phyloP scores from a whole-genome alignment of 257 asterid species.

The Thymus quinquecostatus region DNA sequence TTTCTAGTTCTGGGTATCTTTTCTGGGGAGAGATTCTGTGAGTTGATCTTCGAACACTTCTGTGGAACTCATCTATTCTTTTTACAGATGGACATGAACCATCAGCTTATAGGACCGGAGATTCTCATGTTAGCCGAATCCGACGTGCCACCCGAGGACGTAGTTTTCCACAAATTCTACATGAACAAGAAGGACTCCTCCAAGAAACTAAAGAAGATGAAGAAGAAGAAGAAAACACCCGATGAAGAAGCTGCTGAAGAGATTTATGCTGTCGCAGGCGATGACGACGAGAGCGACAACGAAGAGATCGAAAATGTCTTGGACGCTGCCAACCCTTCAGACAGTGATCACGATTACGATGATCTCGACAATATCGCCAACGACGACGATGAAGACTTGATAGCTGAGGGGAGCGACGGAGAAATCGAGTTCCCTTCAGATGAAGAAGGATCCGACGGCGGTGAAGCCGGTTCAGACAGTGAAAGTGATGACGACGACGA shows the following conservation, averaged over 20 bases:
- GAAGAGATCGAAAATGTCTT: slow-evolving; percentile 65
- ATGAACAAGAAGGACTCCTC: slow-evolving; percentile 70
- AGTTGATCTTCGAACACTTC: not conserved
- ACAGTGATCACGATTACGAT: slow-evolving; percentile 55
- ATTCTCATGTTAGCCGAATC: slow-evolving; percentile 74
- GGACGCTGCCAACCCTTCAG: slow-evolving; percentile 34
- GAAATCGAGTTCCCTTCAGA: slow-evolving; percentile 2
- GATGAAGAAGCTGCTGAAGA: slow-evolving; percentile 85
- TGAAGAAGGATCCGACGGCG: slow-evolving; percentile 36
- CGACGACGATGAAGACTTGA: slow-evolving; percentile 77
- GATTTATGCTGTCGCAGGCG: slow-evolving; percentile 54
- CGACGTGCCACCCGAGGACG: slow-evolving; percentile 85
- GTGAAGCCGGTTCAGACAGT: slow-evolving; percentile 29
- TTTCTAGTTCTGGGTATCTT: not conserved
- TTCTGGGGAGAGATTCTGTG: not conserved
- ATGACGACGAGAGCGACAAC: slow-evolving; percentile 58
- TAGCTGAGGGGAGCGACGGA: slow-evolving; percentile 51
- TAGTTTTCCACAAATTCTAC: slow-evolving; percentile 91
- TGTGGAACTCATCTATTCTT: not conserved
- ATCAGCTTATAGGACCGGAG: slow-evolving; percentile 80
- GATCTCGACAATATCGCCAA: slow-evolving; percentile 53
- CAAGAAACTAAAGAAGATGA: slow-evolving; percentile 70
- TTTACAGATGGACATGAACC: slow-evolving; percentile 70
- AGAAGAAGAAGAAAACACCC: slow-evolving; percentile 53
- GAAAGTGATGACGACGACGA: slow-evolving; percentile 33